Evolutionary conservation across 2,329 filamentous ascomycete genomes (phyloP).

Genomic region (Aspergillus ochraceoroseus): DNA sequence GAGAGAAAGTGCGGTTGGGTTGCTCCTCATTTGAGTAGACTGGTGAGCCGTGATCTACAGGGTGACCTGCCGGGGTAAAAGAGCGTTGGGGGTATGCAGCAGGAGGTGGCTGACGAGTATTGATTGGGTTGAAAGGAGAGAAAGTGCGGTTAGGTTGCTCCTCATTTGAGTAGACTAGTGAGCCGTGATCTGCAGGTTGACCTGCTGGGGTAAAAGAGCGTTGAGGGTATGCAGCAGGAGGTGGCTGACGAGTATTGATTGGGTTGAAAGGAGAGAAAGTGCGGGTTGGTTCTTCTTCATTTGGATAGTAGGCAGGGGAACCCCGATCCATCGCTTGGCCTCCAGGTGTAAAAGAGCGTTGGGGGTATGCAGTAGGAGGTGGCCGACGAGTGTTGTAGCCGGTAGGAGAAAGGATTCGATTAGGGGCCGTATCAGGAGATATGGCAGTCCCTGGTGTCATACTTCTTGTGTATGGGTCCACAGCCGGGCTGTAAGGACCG

Average conservation of each 20-base stretch:
- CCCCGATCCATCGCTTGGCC: background rate
- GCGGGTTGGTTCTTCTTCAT: slow-evolving; percentile 10
- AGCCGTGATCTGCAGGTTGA: background rate
- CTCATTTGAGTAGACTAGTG: slow-evolving; percentile 7
- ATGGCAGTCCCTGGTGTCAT: slow-evolving; percentile 17
- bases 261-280: slow-evolving; percentile 18
- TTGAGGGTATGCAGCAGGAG: slow-evolving; percentile 17
- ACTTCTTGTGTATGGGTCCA: slow-evolving; percentile 22
- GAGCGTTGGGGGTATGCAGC: slow-evolving; percentile 16
- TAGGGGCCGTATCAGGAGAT: too few relatives aligned
- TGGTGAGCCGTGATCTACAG: slow-evolving; percentile 1
- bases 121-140: slow-evolving; percentile 13
- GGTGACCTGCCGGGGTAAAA: slow-evolving; percentile 7
- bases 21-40: slow-evolving; percentile 9
- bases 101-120: slow-evolving; percentile 13
- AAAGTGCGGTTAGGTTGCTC: slow-evolving; percentile 15
- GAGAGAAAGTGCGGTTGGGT: slow-evolving; percentile 17
- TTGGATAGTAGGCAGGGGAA: slow-evolving; percentile 5
- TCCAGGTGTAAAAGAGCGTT: slow-evolving; percentile 11
- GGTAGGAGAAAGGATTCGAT: too few relatives aligned
- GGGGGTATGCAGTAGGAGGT: slow-evolving; percentile 17
- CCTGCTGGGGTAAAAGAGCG: slow-evolving; percentile 8
- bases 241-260: slow-evolving; percentile 9
- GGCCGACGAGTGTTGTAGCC: slow-evolving; percentile 10
- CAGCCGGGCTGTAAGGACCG: slow-evolving; percentile 20